Evolutionary conservation across 2,329 filamentous ascomycete species (phyloP).

Genomic region (Penicillium olsonii): DNA sequence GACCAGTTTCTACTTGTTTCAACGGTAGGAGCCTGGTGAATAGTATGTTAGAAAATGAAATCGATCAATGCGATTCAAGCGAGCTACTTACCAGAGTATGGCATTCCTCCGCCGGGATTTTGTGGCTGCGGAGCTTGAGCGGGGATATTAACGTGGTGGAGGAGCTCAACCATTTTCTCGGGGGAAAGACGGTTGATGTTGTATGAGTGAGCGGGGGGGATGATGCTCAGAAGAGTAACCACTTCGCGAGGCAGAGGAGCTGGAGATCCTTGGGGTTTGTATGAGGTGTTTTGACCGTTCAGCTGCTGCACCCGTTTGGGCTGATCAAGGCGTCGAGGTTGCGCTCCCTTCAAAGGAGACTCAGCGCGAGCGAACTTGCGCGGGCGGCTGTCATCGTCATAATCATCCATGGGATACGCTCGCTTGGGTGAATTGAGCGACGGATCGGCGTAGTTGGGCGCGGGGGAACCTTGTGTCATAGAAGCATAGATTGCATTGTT

Average conservation of each 20-base stretch:
- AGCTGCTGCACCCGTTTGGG: conserved; percentile 54
- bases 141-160: conserved; percentile 67
- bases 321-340: conserved; percentile 80
- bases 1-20: background rate
- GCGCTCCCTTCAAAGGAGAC: conserved; percentile 88
- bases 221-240: conserved; percentile 66
- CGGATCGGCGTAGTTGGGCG: conserved; percentile 36
- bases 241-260: conserved; percentile 72
- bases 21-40: conserved; percentile 22
- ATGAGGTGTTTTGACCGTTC: conserved; percentile 32
- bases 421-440: conserved; percentile 54
- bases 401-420: conserved; percentile 67
- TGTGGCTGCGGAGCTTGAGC: conserved; percentile 41
- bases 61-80: no score
- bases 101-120: conserved; percentile 32
- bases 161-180: conserved; percentile 69
- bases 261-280: conserved; percentile 57
- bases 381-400: conserved; percentile 69
- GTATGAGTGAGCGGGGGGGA: conserved; percentile 73
- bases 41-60: background rate
- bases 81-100: conserved; percentile 36
- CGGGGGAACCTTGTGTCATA: conserved; percentile 36
- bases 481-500: conserved; percentile 31
- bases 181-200: conserved; percentile 70
- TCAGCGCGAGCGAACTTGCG: conserved; percentile 87